Percentiles rank a stretch among this genome's conserved stretches.
These are phyloP conservation scores for Kodamaea sp. DNA, from an alignment of 1,139 yeast species.

Conservation along the genomic window DNA sequence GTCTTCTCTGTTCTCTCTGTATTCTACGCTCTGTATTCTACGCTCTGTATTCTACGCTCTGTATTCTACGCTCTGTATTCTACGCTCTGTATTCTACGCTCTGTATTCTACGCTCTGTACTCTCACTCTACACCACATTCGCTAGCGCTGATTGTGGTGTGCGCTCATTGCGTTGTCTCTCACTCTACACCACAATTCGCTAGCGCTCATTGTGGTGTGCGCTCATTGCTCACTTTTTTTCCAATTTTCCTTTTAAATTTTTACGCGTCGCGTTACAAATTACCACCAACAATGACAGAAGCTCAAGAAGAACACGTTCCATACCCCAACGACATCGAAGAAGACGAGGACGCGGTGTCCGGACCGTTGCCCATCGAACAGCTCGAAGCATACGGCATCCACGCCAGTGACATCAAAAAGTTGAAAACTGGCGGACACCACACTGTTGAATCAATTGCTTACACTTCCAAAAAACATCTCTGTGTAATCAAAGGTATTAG, in stretches of 20 bases:
- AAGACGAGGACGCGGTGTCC: slow-evolving; percentile 34
- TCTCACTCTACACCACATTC: too few relatives aligned
- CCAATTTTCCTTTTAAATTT: not conserved
- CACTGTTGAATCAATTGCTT: slow-evolving; percentile 90
- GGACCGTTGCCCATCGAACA: slow-evolving; percentile 48
- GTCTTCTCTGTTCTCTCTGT: too few relatives aligned
- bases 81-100: too few relatives aligned
- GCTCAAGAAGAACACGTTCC: slow-evolving; percentile 13
- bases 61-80: too few relatives aligned
- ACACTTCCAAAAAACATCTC: slow-evolving; percentile 76
- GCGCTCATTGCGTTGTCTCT: too few relatives aligned
- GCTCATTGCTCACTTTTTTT: not conserved
- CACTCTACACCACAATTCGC: too few relatives aligned
- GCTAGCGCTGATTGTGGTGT: too few relatives aligned
- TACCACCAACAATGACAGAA: slow-evolving; percentile 12
- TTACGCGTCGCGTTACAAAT: not conserved
- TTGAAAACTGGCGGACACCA: slow-evolving; percentile 79
- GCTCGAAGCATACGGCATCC: slow-evolving; percentile 81
- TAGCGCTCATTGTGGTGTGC: not conserved
- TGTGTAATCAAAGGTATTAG: slow-evolving; percentile 85
- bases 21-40: too few relatives aligned
- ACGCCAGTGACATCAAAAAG: slow-evolving; percentile 73
- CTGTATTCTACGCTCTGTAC: too few relatives aligned
- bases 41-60: too few relatives aligned
- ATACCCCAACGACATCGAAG: slow-evolving; percentile 10